Base-by-base conservation (phyloP, 495 filamentous ascomycete species). In the Penicillium samsonianum region DNA sequence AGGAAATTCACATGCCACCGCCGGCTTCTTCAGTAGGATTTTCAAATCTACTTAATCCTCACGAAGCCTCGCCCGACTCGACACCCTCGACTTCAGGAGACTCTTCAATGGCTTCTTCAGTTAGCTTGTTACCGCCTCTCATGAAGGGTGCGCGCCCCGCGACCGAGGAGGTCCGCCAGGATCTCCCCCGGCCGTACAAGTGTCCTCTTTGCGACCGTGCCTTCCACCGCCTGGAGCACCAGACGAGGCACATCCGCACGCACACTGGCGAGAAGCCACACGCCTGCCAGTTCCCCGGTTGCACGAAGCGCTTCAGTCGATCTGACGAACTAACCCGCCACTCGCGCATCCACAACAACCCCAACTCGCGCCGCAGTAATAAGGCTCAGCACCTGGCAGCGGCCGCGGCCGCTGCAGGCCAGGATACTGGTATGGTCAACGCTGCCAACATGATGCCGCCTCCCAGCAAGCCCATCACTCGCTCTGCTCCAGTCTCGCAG, bases 211-310 rank as follows among this genome's bases (percentile, higher is more conserved):
- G 94, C 82, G 95, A 98, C 66, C 96, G 97, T 80, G 94, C 94
- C 31, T 98, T 98, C 80, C 94, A 98, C 82, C 90, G 94, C 58
- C 81, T 98, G 48, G 94, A 98, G 77, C 94, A 98, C 71, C 94
- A 98, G 78, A 98, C 94, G 26, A 84, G 94, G 60, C 94, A 98
- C 71, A 98, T 98, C 67, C 85, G 94, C 62, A 98, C 95, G 8
- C 94, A 98, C 71, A 98, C 94, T 2, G 95, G 94, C 57, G 94
- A 98, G 78, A 98, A 98, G 79, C 94, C 94, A 17, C 94, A 98
- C 66, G 92, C 87, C 40, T 98, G 94, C 83, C 84, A 88, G 64
- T 96, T 90, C 66, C 90, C 90, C 4, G 93, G 92, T 50, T 98
- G 94, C 84, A 94, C 90, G 49, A 98, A 98, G 76, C 89, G 92